Base-by-base conservation (phyloP, 2,329 filamentous ascomycete species). In the Fusarium sp. region DNA sequence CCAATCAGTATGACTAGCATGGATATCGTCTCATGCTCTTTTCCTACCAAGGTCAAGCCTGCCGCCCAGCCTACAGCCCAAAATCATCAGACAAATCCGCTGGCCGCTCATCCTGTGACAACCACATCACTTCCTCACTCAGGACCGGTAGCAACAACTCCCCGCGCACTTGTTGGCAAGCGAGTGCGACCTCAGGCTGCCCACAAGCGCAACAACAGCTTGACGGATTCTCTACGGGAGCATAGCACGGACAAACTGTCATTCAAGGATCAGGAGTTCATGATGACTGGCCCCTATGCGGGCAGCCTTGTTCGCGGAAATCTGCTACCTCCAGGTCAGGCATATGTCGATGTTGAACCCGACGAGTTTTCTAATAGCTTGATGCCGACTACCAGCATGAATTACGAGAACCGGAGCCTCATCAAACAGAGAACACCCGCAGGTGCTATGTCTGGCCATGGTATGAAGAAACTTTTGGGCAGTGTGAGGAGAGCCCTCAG, bases 231-330 rank as follows among this genome's bases (percentile, higher is more conserved):
- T 2, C 79, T 95, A 52, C 85, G 93, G 71, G 92, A 96, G 79
- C 90, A 81, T 80, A 87, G 78, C 23, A 78, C 79, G 8, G 85
- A 87, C 45, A 85, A 83, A 62, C 75, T 83, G 6, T 76, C 84
- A 3, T 83, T 83, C 66, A 86, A 85, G 66, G 86, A 86, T 23
- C 81, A 84, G 5, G 87, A 89, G 60, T 80, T 90, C 16, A 79
- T 89, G 15, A 84, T 90, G 67, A 84, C 89, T 11, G 82, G 90
- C 23, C 88, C 91, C 13, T 91, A 93, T 73, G 89, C 91, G 6
- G 93, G 94, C 11, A 95, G 92, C 69, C 86, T 99, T 37, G 94
- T 98, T 20, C 88, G 95, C 51, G 96, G 96, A 15, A 92, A 94
- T 61, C 77, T 97, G 8, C 87, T 97, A 65, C 92, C 94, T 16